These are phyloP conservation scores for Fusarium falciforme DNA, from an alignment of 2,329 filamentous ascomycete genomes.

Conservation along the genomic window DNA sequence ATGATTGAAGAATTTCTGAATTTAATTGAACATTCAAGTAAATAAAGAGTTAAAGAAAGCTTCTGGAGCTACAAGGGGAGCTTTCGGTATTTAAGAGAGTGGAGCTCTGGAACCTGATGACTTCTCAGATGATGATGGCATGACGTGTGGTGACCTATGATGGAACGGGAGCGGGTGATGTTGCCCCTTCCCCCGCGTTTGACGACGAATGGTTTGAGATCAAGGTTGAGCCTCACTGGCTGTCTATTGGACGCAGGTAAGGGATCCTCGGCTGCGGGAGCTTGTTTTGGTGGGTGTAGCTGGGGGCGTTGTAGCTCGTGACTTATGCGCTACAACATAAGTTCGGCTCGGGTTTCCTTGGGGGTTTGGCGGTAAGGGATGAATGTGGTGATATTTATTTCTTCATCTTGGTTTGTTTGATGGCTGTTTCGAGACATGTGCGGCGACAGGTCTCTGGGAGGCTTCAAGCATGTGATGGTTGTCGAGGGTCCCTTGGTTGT, in stretches of 20 bases:
- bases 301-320: not conserved
- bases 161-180: not conserved
- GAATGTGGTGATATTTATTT: not conserved
- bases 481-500: not conserved
- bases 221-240: slow-evolving; percentile 5
- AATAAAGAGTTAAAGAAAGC: not conserved
- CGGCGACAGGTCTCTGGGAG: not conserved
- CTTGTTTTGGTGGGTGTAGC: slow-evolving; percentile 13
- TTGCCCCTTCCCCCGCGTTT: slow-evolving; percentile 17
- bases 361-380: not conserved
- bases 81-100: slow-evolving; percentile 4
- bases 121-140: slow-evolving; percentile 32
- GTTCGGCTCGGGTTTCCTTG: slow-evolving; percentile 6
- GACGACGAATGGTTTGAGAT: not conserved
- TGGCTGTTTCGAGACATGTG: not conserved
- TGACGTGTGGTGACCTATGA: slow-evolving; percentile 30
- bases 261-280: slow-evolving; percentile 2
- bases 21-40: not conserved
- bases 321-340: not conserved
- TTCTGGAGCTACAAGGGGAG: not conserved
- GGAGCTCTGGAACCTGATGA: slow-evolving; percentile 15
- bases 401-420: not conserved
- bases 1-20: slow-evolving; percentile 11
- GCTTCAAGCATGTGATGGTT: not conserved
- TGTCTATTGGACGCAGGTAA: slow-evolving; percentile 20